Conservation (phyloP, 2,329 filamentous ascomycete genomes). For the Paracoccidioides brasiliensis region DNA sequence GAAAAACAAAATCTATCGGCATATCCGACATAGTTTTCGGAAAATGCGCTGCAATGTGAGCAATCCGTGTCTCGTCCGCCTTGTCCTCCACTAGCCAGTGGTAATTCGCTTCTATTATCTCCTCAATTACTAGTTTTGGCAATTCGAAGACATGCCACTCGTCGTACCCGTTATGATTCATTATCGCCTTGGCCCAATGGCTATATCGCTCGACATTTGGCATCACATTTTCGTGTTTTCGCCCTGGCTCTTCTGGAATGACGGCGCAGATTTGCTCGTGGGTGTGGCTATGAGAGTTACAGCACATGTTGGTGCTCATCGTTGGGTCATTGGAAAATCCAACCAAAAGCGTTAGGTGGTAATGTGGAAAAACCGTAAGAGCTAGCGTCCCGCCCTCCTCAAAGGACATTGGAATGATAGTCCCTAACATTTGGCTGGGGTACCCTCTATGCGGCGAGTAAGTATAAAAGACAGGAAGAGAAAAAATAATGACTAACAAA, state of each 20-base stretch:
- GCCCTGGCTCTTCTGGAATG: not conserved
- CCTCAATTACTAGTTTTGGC: not conserved
- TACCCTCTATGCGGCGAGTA: too few relatives aligned
- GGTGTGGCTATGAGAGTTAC: not conserved
- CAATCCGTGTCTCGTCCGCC: constrained; percentile 7
- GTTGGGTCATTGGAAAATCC: too few relatives aligned
- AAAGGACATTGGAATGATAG: too few relatives aligned
- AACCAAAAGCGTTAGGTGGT: too few relatives aligned
- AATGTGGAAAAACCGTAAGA: too few relatives aligned
- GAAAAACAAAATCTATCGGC: constrained; percentile 23
- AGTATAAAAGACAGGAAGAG: too few relatives aligned
- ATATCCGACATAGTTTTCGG: constrained; percentile 17
- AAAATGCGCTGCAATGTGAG: constrained; percentile 17
- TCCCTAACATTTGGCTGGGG: too few relatives aligned
- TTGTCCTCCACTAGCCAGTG: not conserved
- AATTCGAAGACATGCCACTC: not conserved
- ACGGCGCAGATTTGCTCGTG: not conserved
- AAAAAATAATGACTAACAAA: too few relatives aligned
- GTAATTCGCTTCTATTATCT: not conserved
- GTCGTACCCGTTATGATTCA: not conserved
- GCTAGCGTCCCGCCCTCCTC: too few relatives aligned
- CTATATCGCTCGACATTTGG: not conserved
- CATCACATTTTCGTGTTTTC: not conserved
- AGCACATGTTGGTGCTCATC: too few relatives aligned
- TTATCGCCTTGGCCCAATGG: not conserved